Evolutionary conservation across 2,329 filamentous ascomycete genomes (phyloP), one percentile per base, ranked within the genome.

Genomic region (Mycosphaerella sp.): DNA sequence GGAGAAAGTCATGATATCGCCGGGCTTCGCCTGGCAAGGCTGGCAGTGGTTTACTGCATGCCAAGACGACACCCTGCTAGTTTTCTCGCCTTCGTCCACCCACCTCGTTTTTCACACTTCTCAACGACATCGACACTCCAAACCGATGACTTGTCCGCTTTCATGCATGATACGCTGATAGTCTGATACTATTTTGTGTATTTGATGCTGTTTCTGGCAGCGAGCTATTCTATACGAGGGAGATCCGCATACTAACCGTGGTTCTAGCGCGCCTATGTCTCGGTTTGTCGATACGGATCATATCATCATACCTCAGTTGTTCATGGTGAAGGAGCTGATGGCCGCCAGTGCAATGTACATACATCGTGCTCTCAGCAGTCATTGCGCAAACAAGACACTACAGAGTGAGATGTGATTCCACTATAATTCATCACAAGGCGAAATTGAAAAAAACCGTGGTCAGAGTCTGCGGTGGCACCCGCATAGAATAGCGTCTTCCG

Each of bases 381-480:
- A 17, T 17, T 17, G 14, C 14, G 14, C 14, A 17, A 17, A 17
- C 14, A 17, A 17, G 14, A 17, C 14, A 17, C 14, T 17, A 17
- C 14, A 17, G 14, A 17, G 14, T 17, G 14, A 17, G 14, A 17
- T 17, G 14, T 17, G 14, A 17, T 17, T 17, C 14, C 41, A 21
- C 41, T 2, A 21, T 23, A 23, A 43, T 23, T 17, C n/a, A 3
- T 14, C 10, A 44, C 14, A 26, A 23, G 41, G 41, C 26, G 17
- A 11, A 6, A 21, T 17, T 17, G 14, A 17, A 17, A 17, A 17
- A 23, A 23, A 8, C 41, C 41, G 41, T 21, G 26, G 26, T 26
- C 26, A 26, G 14, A 44, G 48, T 46, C 53, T 55, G 53, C 48
- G 51, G 53, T 55, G 38, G 17, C 48, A 55, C 43, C n/a, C 48